Conservation (phyloP, 257 asterid species). For the Cordia subcordata region DNA sequence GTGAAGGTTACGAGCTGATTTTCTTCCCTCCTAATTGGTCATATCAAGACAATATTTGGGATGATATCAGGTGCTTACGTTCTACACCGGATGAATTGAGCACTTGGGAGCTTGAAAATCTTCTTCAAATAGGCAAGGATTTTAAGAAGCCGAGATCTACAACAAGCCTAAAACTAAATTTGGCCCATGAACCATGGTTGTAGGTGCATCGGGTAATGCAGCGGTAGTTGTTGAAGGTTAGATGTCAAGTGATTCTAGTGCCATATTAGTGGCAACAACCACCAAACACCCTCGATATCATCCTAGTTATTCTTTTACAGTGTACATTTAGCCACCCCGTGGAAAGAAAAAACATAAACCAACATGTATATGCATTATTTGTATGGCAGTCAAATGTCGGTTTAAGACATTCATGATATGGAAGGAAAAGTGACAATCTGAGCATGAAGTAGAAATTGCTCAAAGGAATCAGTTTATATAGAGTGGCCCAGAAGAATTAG, state of each 20-base stretch:
- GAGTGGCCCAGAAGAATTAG: conserved; percentile 61
- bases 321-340: conserved; percentile 98
- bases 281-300: conserved; percentile 94
- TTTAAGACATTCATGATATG: conserved; percentile 97
- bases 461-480: conserved; percentile 47
- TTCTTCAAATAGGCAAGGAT: conserved; percentile 67
- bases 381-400: conserved; percentile 94
- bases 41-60: conserved; percentile 58
- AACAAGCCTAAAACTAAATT: conserved; percentile 32
- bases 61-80: conserved; percentile 63
- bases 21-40: conserved; percentile 90
- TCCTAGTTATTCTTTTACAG: conserved; percentile 96
- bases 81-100: conserved; percentile 67
- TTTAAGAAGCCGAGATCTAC: conserved; percentile 45
- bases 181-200: conserved; percentile 37
- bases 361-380: conserved; percentile 85
- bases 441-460: conserved; percentile 82
- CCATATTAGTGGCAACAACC: conserved; percentile 61
- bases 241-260: conserved; percentile 32
- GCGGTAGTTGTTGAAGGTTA: conserved; percentile 32
- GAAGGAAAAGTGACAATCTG: conserved; percentile 88
- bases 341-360: conserved; percentile 98
- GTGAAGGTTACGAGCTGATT: conserved; percentile 67
- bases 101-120: conserved; percentile 66
- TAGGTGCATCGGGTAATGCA: conserved; percentile 35